phyloP scores from a whole-genome alignment of 2,329 filamentous ascomycete species.

The Truncatella angustata region DNA sequence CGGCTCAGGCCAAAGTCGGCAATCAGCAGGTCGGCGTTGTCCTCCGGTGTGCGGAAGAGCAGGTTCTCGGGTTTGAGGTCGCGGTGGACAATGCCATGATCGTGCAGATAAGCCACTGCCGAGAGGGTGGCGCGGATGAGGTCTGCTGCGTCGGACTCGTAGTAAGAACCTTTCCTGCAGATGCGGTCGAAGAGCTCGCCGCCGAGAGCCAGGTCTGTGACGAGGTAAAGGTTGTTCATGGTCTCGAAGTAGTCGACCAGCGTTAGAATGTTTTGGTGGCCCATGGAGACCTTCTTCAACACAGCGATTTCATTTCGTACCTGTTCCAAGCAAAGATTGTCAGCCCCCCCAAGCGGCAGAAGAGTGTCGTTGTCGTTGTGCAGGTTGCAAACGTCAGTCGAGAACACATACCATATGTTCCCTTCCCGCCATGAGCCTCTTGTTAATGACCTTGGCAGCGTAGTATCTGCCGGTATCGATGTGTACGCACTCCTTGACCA shows the following conservation, averaged over 20 bases:
- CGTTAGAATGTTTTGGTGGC: conserved; percentile 96
- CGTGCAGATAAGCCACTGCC: conserved; percentile 97
- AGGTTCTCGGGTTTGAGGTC: conserved; percentile 98
- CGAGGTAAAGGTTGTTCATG: conserved; percentile 98
- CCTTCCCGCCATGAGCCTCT: conserved; percentile 92
- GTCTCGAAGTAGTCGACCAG: conserved; percentile 99
- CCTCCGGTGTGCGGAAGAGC: conserved; percentile 93
- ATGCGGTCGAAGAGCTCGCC: conserved; percentile 98
- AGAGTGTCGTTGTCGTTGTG: conserved; percentile 8
- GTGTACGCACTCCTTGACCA: conserved; percentile 98
- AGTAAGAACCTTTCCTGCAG: conserved; percentile 97
- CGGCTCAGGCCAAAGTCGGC: conserved; percentile 94
- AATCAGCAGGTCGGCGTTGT: conserved; percentile 95
- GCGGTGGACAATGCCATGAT: conserved; percentile 97
- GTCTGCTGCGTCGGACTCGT: conserved; percentile 93
- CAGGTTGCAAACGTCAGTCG: background rate
- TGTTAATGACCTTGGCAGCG: conserved; percentile 99
- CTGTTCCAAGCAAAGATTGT: conserved; percentile 39
- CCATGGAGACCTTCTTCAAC: conserved; percentile 97
- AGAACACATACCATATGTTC: conserved; percentile 90
- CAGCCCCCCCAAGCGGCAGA: background rate
- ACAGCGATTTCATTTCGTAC: conserved; percentile 98
- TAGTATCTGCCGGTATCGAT: conserved; percentile 98
- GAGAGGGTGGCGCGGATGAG: conserved; percentile 92
- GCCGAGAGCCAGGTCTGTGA: conserved; percentile 93